Percentiles rank a stretch among this genome's conserved stretches.
Conservation (phyloP, 768 basidiomycete species). For the Artomyces pyxidatus region DNA sequence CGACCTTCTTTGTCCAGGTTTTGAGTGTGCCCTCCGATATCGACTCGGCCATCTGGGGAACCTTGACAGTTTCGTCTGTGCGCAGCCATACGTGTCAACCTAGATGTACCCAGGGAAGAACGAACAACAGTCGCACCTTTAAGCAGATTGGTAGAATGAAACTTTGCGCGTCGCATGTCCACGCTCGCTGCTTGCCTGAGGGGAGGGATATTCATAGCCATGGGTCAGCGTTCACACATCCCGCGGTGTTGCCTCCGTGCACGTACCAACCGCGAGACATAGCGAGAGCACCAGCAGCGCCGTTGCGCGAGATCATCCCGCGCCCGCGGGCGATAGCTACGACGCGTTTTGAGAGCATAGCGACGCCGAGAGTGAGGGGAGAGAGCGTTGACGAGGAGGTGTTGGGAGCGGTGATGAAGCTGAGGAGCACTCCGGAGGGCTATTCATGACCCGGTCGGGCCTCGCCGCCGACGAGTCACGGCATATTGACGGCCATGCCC, state of each 20-base stretch:
- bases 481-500: too few relatives aligned
- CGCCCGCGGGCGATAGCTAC: slow-evolving; percentile 12
- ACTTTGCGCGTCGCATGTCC: slow-evolving; percentile 46
- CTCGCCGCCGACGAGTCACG: not conserved
- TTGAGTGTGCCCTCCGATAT: slow-evolving; percentile 97
- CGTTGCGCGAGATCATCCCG: slow-evolving; percentile 10
- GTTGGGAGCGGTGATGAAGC: not conserved
- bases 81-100: not conserved
- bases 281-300: slow-evolving; percentile 7
- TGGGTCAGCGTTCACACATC: not conserved
- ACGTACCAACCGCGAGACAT: slow-evolving; percentile 15
- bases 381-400: not conserved
- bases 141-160: slow-evolving; percentile 63
- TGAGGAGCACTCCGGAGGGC: not conserved
- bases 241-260: too few relatives aligned
- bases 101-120: slow-evolving; percentile 5
- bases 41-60: slow-evolving; percentile 97
- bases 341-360: slow-evolving; percentile 17
- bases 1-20: slow-evolving; percentile 88
- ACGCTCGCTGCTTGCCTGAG: slow-evolving; percentile 38
- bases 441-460: not conserved
- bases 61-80: slow-evolving; percentile 84
- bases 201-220: not conserved
- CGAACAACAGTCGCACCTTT: slow-evolving; percentile 41
- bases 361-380: not conserved